Percentiles rank a stretch among this genome's conserved stretches.
Evolutionary conservation across 768 basidiomycete species (phyloP).

Genomic region (Naganishia antarctica): DNA sequence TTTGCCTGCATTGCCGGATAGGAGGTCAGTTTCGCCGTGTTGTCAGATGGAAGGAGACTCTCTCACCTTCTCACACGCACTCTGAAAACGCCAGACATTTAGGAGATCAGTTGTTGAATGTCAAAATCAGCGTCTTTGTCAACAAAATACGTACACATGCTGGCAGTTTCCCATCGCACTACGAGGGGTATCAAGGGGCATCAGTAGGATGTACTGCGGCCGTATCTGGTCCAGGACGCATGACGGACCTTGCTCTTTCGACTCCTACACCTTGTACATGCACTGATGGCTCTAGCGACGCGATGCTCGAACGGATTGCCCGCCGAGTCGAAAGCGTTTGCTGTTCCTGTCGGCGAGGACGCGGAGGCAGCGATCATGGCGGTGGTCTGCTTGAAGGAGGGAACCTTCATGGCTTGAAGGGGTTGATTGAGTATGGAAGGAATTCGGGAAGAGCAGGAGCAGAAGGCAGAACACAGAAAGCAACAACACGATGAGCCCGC

Average conservation of each 20-base stretch:
- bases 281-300: conserved; percentile 49
- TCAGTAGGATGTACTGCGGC: background rate
- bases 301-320: conserved; percentile 36
- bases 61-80: conserved; percentile 40
- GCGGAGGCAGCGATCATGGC: background rate
- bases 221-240: background rate
- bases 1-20: conserved; percentile 35
- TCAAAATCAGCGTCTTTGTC: background rate
- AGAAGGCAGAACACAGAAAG: no score
- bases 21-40: background rate
- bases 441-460: background rate
- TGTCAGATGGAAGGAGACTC: background rate
- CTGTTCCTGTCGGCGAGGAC: background rate
- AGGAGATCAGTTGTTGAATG: conserved; percentile 2
- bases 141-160: conserved; percentile 40
- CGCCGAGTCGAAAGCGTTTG: background rate
- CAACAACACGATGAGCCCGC: no score
- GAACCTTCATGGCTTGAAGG: conserved; percentile 23
- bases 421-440: background rate
- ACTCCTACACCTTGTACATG: conserved; percentile 48
- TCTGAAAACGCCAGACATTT: background rate
- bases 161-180: conserved; percentile 50
- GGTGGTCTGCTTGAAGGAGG: conserved; percentile 6
- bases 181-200: no score
- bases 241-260: conserved; percentile 41